Conservation (phyloP, 768 basidiomycete genomes). For the Suillus spraguei region DNA sequence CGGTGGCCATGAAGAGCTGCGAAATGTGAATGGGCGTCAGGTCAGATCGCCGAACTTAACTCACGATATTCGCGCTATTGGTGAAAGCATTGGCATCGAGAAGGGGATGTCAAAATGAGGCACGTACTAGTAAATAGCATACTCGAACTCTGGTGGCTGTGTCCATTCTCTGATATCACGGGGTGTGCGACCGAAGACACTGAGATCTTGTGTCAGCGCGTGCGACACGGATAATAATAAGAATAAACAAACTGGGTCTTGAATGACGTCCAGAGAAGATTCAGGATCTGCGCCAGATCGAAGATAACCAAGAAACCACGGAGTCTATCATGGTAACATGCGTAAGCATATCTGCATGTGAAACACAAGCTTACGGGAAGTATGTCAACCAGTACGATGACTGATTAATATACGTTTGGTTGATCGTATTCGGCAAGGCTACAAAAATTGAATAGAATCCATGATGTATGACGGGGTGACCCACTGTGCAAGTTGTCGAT, state of each 20-base stretch:
- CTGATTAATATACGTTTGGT: conserved; percentile 89
- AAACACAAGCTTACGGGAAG: conserved; percentile 70
- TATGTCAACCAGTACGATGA: conserved; percentile 92
- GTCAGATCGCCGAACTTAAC: conserved; percentile 24
- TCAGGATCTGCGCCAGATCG: conserved; percentile 94
- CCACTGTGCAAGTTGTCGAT: conserved; percentile 47
- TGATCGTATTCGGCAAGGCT: conserved; percentile 75
- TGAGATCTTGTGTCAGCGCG: conserved; percentile 29
- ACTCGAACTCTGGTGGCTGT: conserved; percentile 88
- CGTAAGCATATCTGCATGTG: conserved; percentile 13
- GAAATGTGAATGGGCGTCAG: conserved; percentile 13
- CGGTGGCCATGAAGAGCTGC: conserved; percentile 88
- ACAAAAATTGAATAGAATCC: conserved; percentile 9
- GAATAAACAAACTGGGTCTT: conserved; percentile 66
- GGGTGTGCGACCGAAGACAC: conserved; percentile 85
- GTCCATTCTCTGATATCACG: conserved; percentile 91
- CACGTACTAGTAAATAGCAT: conserved; percentile 80
- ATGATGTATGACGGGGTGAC: not conserved
- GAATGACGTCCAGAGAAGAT: conserved; percentile 83
- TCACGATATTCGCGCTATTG: conserved; percentile 57
- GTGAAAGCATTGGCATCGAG: conserved; percentile 11
- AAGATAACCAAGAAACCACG: conserved; percentile 95
- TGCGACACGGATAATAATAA: not conserved
- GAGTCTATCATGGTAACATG: conserved; percentile 46
- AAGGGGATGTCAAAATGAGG: not conserved